Evolutionary conservation across 2,329 filamentous ascomycete genomes (phyloP).

Genomic region (Xylaria arbuscula): DNA sequence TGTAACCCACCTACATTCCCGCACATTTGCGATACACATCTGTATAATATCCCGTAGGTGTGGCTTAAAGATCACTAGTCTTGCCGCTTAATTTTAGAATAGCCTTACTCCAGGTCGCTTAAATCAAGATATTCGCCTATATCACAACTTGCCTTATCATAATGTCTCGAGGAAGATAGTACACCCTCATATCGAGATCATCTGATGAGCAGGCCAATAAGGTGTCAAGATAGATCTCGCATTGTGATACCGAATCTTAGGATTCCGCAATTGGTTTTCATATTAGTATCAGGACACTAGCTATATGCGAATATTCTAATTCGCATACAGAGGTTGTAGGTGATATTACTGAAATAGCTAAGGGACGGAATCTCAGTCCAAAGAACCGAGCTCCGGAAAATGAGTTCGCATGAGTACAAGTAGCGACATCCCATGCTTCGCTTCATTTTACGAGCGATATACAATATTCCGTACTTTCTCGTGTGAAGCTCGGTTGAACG

Average conservation of each 20-base stretch:
- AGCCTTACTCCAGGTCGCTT: constrained; percentile 9
- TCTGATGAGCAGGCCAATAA: constrained; percentile 17
- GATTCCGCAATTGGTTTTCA: neutral
- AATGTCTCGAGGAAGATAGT: neutral
- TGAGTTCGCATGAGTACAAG: neutral
- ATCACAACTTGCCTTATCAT: constrained; percentile 8
- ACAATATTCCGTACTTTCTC: neutral
- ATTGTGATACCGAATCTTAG: neutral
- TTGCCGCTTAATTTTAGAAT: constrained; percentile 25
- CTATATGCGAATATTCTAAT: neutral
- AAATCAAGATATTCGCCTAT: constrained; percentile 8
- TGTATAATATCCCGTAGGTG: constrained; percentile 28
- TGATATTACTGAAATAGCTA: neutral
- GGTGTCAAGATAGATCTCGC: constrained; percentile 3
- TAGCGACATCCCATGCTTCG: neutral
- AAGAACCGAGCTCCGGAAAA: constrained; percentile 3
- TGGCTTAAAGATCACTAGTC: constrained; percentile 8
- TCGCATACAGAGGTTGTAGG: neutral
- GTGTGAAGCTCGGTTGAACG: constrained; percentile 20
- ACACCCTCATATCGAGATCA: neutral
- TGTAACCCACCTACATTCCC: constrained; percentile 19
- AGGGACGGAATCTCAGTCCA: neutral
- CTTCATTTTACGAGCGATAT: constrained; percentile 3
- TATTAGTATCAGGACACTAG: neutral
- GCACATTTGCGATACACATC: constrained; percentile 25